Evolutionary conservation across 306 rosid genomes (phyloP), one percentile per base, ranked within the genome.

Genomic region (Cyamopsis tetragonoloba): DNA sequence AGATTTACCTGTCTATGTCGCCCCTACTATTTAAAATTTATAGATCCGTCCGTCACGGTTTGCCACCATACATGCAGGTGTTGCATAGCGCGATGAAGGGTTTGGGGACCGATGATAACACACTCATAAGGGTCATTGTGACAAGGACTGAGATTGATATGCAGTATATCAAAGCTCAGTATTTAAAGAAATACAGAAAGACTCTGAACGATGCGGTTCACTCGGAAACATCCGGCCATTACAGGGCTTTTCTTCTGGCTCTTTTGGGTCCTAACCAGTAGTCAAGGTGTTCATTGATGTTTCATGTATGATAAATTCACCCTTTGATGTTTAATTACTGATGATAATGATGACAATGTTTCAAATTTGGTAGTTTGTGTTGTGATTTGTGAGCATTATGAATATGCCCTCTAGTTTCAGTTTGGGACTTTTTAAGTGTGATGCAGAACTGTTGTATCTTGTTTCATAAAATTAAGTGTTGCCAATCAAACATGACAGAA

Each of bases 71-170:
- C 79, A 90, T 62, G 26, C 79, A 90, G 96, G 81, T 83, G 19
- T 80, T 87, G 57, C 28, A 24, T 37, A 85, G 85, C 75, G 80
- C 96, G 0, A 90, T 87, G 90, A 78, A 82, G 72, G 92, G 95
- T 37, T 11, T 87, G 66, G 96, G 96, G 31, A 90, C 95, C 9
- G 41, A 85, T 68, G 96, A 90, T 62, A 4, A 23, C 6, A 71
- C 79, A 2, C 82, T 90, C 3, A 72, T 77, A 41, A 82, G 89
- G 63, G 78, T 85, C 2, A 77, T 87, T 74, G 95, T 85, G 66
- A 78, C 96, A 49, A 87, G 95, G 57, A 54, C 89, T 41, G 95
- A 90, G 70, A 68, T 85, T 12, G 92, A 90, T 57, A 85, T 90
- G 96, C 91, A 78, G 49, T 85, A 85, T 66, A 78, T 87, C 68